Base-by-base conservation (phyloP, 2,329 filamentous ascomycete species). In the Onygenales sp. region DNA sequence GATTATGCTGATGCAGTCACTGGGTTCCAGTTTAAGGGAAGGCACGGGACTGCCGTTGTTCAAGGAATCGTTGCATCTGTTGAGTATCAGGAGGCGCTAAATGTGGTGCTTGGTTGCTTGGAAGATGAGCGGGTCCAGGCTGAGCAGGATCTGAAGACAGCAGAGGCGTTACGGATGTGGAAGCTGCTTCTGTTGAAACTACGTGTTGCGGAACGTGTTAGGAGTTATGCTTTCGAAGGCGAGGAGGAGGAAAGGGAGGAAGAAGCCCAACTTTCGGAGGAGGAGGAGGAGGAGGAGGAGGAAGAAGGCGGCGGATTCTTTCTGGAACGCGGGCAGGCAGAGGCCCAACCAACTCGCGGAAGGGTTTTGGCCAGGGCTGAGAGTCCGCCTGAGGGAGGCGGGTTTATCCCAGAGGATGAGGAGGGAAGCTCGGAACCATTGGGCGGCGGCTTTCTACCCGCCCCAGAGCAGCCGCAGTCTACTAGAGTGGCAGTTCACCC, bases 1-100 rank as follows among this genome's bases (percentile, higher is more conserved):
- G 90, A 97, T 69, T 95, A 87, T 66, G 89, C 89, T 2, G 89
- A 92, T 35, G 93, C 93, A 0, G 82, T 98, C 5, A 93, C 86
- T 0, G 92, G 92, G 0, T 98, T 97, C 63, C 78, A 85, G 39
- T 98, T 97, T 72, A 85, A 83, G 64, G 90, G 90, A 0, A 82
- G 89, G 2, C 84, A 89, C 53, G 92, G 92, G 13, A 96, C 89
- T 2, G 90, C 93, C 1, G 79, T 96, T 2, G 72, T 93, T 2
- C 79, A 82, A 39, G 93, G 93, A 2, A 80, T 86, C 1, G 83
- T 98, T 0, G 82, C 95, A 1, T 85, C 90, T 0, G 66, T 71
- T 13, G 86, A 92, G 65, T 82, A 84, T 56, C 77, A 75, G 7
- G 87, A 91, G 53, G 90, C 86, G 0, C 77, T 96, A 0, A 72